Base-by-base conservation (phyloP, 306 rosid genomes). In the Sphenostylis stenocarpa region DNA sequence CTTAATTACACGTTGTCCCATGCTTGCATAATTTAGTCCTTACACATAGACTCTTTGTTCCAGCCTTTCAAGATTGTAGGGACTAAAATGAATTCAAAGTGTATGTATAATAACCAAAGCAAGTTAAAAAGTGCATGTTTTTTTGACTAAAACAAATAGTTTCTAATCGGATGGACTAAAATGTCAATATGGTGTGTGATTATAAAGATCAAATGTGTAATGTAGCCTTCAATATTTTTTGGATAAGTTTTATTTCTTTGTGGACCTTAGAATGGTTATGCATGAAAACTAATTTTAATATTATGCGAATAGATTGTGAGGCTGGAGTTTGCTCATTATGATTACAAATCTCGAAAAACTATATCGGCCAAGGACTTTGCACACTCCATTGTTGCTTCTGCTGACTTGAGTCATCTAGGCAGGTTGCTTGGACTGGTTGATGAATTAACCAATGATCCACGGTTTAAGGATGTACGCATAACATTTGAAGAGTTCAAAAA, bases 271-370 rank as follows among this genome's bases (percentile, higher is more conserved):
- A 38, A 36, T 64, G 49, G 38, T 38, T 64, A 38, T 38, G 49
- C 5, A 36, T 64, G 51, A 13, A 4, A 20, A 20, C 70, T 65
- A 65, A 65, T 65, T 38, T 19, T 9, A 19, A 12, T 39, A 12
- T 65, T 39, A 11, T 65, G 70, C 17, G 45, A 9, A 12, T 39
- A 65, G 70, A 65, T 65, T 65, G 17, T 38, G 51, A 39, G 51
- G 51, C 17, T 65, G 51, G 70, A 65, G 33, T 65, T 65, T 65
- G 70, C 51, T 39, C 70, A 65, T 13, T 65, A 65, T 65, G 51
- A 65, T 39, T 65, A 19, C 51, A 65, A 65, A 20, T 65, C 70
- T 65, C 51, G 11, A 2, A 65, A 65, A 65, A 20, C 33, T 3
- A 39, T 65, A 38, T 9, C 17, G 51, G 70, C 70, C 31, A 38